Evolutionary conservation across 2,329 filamentous ascomycete genomes (phyloP), one percentile per base, ranked within the genome.

Genomic region (Fusarium zealandicum): DNA sequence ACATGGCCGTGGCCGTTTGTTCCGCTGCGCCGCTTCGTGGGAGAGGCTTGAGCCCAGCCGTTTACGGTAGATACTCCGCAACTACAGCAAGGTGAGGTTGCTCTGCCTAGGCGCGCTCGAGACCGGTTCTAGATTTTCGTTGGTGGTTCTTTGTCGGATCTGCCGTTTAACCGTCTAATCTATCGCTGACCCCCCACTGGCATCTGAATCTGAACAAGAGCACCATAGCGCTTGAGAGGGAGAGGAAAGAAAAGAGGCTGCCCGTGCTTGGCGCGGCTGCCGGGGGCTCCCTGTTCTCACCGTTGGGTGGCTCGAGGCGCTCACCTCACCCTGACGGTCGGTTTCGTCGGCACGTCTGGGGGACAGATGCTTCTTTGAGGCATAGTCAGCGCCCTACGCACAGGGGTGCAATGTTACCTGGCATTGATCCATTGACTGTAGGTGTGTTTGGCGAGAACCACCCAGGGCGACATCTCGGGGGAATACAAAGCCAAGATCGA

Each of bases 131-230:
- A 48, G 18, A 42, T 52, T 53, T 25, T 25, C 20, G 20, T n/a
- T n/a, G 20, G 20, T 4, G 20, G 7, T 22, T 22, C 20, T 22
- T 52, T 13, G 33, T 13, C 14, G 40, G 30, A n/a, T 38, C 22
- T 50, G 20, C 35, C 38, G 32, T 39, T 47, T 18, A 30, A 46
- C 57, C 41, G 43, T 43, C 30, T 37, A 14, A 32, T 44, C 30
- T 39, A 57, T 48, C 42, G 37, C 45, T 44, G 51, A n/a, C 22
- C 28, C 52, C 61, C 62, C 62, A 65, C 62, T 45, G 28, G 43
- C 50, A 64, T 64, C 57, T 56, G 54, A 50, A 61, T 67, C 63
- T 54, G 52, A 33, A n/a, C n/a, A n/a, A 55, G 41, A 43, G 46
- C 51, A 59, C 22, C 51, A 57, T 40, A 55, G 57, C 39, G 42